Percentiles rank a stretch among this genome's conserved stretches.
These are phyloP conservation scores for Taxillus chinensis DNA, from an alignment of 164 flowering plant species.

Conservation along the genomic window DNA sequence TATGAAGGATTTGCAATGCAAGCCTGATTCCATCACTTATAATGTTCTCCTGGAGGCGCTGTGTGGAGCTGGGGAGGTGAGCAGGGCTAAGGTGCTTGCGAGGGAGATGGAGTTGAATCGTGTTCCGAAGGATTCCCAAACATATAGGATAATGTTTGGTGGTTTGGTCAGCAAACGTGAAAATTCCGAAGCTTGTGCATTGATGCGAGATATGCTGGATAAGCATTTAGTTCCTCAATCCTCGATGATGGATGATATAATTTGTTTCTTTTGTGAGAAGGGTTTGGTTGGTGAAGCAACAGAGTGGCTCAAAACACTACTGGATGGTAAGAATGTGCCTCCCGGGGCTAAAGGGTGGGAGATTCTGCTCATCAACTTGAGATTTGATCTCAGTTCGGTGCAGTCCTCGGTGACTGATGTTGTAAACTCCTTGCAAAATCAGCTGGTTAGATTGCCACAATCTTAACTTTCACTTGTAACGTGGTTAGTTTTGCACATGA, in stretches of 20 bases:
- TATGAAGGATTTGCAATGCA: conserved; percentile 64
- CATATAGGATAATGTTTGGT: conserved; percentile 40
- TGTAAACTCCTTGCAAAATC: conserved; percentile 7
- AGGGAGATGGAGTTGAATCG: conserved; percentile 41
- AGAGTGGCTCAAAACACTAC: conserved; percentile 26
- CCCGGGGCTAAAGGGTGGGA: conserved; percentile 49
- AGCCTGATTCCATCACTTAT: conserved; percentile 47
- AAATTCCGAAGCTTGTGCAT: conserved; percentile 31
- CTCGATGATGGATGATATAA: conserved; percentile 30
- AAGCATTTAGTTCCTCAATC: conserved; percentile 19
- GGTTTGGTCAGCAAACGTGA: conserved; percentile 36
- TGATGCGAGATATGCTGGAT: conserved; percentile 36
- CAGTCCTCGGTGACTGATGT: conserved; percentile 13
- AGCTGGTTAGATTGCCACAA: not conserved
- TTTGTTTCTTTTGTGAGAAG: conserved; percentile 28
- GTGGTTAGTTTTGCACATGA: too few species aligned
- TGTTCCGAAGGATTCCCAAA: conserved; percentile 23
- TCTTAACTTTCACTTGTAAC: not conserved
- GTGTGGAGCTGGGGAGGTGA: conserved; percentile 33
- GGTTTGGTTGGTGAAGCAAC: conserved; percentile 26
- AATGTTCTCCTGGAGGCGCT: conserved; percentile 29
- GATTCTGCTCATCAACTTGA: conserved; percentile 26
- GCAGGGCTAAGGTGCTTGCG: conserved; percentile 26
- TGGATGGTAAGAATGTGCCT: conserved; percentile 13
- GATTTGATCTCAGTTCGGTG: conserved; percentile 6